Evolutionary conservation across 2,329 filamentous ascomycete species (phyloP).

Genomic region (Bretziella fagacearum): DNA sequence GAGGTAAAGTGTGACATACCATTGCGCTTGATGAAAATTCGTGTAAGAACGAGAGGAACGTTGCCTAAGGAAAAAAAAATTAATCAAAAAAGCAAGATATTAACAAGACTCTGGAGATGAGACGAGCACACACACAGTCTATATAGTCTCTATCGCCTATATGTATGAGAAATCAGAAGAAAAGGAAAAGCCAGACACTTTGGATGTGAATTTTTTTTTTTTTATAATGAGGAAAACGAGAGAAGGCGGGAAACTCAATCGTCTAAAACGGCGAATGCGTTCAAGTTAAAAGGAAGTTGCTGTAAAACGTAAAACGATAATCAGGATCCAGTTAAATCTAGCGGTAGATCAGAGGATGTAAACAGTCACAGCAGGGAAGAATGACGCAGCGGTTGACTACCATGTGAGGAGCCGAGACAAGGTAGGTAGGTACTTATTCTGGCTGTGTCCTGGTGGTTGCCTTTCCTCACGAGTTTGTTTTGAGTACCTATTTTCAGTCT

Average conservation of each 20-base stretch:
- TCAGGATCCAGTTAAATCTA: not conserved
- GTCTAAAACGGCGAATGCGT: not conserved
- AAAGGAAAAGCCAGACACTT: conserved; percentile 1
- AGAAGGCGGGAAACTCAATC: not conserved
- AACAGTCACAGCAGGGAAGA: conserved; percentile 4
- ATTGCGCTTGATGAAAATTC: conserved; percentile 9
- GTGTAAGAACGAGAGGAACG: conserved; percentile 7
- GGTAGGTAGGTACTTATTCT: not conserved
- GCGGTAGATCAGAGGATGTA: not conserved
- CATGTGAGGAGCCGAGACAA: not conserved
- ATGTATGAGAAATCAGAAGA: not conserved
- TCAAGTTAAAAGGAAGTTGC: conserved; percentile 1
- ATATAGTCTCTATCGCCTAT: conserved; percentile 2
- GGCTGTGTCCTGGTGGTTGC: too few relatives aligned
- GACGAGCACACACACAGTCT: not conserved
- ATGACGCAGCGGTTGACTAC: conserved; percentile 3
- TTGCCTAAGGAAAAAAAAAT: conserved; percentile 6
- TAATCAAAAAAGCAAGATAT: conserved; percentile 2
- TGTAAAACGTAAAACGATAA: not conserved
- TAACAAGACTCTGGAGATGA: conserved; percentile 9
- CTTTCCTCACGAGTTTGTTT: too few relatives aligned
- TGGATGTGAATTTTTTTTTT: not conserved
- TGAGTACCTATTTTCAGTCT: too few relatives aligned
- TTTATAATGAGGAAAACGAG: not conserved
- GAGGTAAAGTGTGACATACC: conserved; percentile 4